Evolutionary conservation across 2,329 filamentous ascomycete species (phyloP).

Genomic region (Fusarium beomiforme): DNA sequence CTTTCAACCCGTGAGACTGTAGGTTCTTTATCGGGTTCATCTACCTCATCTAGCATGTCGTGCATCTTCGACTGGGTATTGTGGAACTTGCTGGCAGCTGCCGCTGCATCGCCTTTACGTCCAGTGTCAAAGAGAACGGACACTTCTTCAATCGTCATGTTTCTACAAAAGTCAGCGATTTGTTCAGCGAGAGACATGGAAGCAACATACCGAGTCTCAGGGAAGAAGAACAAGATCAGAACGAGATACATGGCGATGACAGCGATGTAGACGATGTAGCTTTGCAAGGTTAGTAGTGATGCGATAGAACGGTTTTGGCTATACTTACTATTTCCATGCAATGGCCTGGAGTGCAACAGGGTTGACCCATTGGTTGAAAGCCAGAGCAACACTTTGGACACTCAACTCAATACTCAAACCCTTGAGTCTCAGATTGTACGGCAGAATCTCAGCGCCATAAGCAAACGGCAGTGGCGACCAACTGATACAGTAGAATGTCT

Average conservation of each 20-base stretch:
- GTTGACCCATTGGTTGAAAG: constrained; percentile 40
- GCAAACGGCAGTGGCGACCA: constrained; percentile 41
- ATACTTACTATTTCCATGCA: constrained; percentile 35
- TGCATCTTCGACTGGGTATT: background rate
- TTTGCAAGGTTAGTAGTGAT: background rate
- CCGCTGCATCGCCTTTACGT: constrained; percentile 13
- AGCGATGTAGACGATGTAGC: constrained; percentile 33
- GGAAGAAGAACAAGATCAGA: constrained; percentile 35
- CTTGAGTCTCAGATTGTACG: constrained; percentile 41
- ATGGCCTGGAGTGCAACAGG: constrained; percentile 37
- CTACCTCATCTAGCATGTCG: constrained; percentile 7
- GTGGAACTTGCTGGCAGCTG: constrained; percentile 9
- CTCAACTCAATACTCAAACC: constrained; percentile 34
- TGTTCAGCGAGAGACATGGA: accelerated
- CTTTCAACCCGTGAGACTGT: constrained; percentile 12
- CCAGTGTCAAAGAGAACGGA: constrained; percentile 32
- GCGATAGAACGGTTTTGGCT: accelerated
- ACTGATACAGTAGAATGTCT: constrained; percentile 37
- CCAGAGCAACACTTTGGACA: constrained; percentile 27
- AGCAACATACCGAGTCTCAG: constrained; percentile 30
- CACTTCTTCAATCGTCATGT: constrained; percentile 32
- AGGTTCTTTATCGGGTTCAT: constrained; percentile 7
- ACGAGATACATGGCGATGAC: constrained; percentile 34
- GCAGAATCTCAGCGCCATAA: constrained; percentile 43
- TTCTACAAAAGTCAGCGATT: background rate